Base-by-base conservation (phyloP, 2,329 filamentous ascomycete genomes). In the Epichloe bromicola region DNA sequence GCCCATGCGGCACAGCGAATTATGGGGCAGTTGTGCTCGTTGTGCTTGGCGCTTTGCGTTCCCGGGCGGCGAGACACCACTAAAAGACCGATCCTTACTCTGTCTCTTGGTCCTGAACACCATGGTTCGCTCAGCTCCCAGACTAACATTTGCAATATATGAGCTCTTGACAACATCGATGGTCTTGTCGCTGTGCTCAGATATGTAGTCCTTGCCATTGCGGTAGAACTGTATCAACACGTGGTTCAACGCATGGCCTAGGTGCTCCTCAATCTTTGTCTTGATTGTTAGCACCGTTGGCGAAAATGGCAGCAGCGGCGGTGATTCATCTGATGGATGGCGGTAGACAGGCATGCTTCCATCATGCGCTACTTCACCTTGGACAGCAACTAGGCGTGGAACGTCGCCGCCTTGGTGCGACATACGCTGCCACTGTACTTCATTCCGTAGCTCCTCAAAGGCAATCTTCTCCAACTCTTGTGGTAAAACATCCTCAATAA, bases 111-210 rank as follows among this genome's bases (percentile, higher is more conserved):
- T 91, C 48, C 93, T 82, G 37, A 98, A 78, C 0, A 86, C 77
- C 90, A 97, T 96, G 2, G 82, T 90, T 49, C 93, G 77, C 67
- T 94, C 83, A 1, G 91, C 90, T 1, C 93, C 93, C n/a, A 97
- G 76, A 57, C 88, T 95, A 47, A 95, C 81, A 62, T 97, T 98
- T 57, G 90, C 88, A 57, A 98, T 95, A 53, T 76, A 90, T 23
- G 86, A 93, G 4, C 76, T 82, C 26, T 78, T 80, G 12, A 81
- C 82, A 51, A 98, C 93, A 64, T 98, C 93, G 23, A 98, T 73
- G 0, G 91, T 95, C 69, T 98, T 98, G 65, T 98, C 93, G 39
- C 88, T 94, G 63, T 98, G 93, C 63, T 98, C 93, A 1, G 88
- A 93, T 55, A 98, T 98, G 63, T 88, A 88, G 67, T 98, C 93